These are phyloP conservation scores for Yamadazyma insecticola DNA, from an alignment of 805 yeast species.

Conservation along the genomic window DNA sequence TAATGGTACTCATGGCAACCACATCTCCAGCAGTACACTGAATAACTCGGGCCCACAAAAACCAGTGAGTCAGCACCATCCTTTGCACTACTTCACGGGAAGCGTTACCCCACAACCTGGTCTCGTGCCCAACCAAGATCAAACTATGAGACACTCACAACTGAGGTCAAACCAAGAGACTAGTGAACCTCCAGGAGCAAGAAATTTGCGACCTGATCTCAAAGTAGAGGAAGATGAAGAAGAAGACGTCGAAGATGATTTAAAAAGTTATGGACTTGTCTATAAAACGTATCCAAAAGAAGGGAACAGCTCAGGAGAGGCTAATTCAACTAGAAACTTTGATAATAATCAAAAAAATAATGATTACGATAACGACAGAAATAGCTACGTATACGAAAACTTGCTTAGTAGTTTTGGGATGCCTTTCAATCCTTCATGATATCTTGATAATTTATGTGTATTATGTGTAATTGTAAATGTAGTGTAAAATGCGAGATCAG, in stretches of 20 bases:
- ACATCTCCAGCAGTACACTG: slow-evolving; percentile 1
- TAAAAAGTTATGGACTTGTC: no score
- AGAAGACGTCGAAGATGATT: no score
- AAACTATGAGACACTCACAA: not conserved
- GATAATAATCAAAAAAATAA: slow-evolving; percentile 1
- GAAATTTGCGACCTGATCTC: no score
- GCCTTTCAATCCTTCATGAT: slow-evolving; percentile 39
- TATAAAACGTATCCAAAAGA: no score
- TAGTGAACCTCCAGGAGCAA: no score
- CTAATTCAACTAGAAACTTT: not conserved
- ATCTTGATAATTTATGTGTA: no score
- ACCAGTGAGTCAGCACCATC: slow-evolving; percentile 55
- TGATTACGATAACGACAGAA: slow-evolving; percentile 7
- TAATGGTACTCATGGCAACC: no score
- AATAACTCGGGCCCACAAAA: slow-evolving; percentile 5
- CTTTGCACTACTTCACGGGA: slow-evolving; percentile 33
- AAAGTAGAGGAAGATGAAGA: no score
- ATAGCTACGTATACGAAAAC: slow-evolving; percentile 22
- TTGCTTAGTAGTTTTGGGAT: slow-evolving; percentile 32
- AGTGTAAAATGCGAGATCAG: no score
- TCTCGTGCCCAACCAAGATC: slow-evolving; percentile 1
- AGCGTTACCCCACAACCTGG: slow-evolving; percentile 5
- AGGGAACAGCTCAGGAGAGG: not conserved
- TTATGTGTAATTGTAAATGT: no score
- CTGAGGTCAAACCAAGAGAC: no score